Base-by-base conservation (phyloP, 1,139 yeast genomes). In the Debaryomyces robertsiae region DNA sequence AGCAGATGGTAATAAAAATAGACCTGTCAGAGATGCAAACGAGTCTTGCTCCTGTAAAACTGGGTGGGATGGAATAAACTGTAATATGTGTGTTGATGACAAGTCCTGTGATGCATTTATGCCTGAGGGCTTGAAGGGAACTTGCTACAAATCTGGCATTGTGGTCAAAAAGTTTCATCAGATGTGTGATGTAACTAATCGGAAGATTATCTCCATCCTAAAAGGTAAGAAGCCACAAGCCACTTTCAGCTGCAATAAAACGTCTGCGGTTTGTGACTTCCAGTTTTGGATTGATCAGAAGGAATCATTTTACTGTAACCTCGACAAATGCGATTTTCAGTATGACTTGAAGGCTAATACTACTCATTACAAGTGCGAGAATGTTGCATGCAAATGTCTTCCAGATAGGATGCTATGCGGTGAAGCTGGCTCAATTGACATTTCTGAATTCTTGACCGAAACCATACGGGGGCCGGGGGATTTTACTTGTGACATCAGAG, bases 401-500 rank as follows among this genome's bases (percentile, higher is more conserved):
- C 96, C 98, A 1, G 98, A 81, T 28, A 75, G 90, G 52, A 89
- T 89, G 94, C 73, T 93, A 7, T 93, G 98, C 68, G 98, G 98
- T 25, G 86, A 89, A 55, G 78, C 80, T 9, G 98, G 98, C 0
- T 89, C 96, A 3, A 90, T 93, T 50, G 98, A 93, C 63, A 88
- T 93, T 32, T 84, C 95, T 1, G 98, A 93, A 41, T 93, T 94
- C 60, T 73, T 93, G 48, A 82, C 93, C 1, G 95, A 90, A 59
- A 87, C 96, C 2, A 90, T 93, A 45, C 70, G 67, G 38, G 98
- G 98, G 2, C 98, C 98, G 0, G 98, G 96, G 27, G 93, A 86
- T 49, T 91, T 93, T 54, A 67, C 81, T 4, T 93, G 98, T 65
- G 88, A 89, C 57, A 63, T 86, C 18, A 61, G 64, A 4, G 63